Percentiles rank a stretch among this genome's conserved stretches.
phyloP scores from a whole-genome alignment of 2,329 filamentous ascomycete species.

The Cordyceps javanica region DNA sequence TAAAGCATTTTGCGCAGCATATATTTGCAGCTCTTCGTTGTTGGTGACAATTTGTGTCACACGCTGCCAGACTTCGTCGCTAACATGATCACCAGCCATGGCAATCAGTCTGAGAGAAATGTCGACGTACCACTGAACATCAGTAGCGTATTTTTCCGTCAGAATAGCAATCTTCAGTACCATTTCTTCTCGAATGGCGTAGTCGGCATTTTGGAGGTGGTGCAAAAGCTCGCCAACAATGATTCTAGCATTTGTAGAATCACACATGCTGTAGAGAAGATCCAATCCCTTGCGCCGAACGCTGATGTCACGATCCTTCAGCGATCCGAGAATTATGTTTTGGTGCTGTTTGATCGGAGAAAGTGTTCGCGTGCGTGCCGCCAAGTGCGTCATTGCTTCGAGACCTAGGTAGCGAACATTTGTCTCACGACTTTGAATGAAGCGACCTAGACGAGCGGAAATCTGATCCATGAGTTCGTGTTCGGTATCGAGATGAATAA shows the following conservation, averaged over 20 bases:
- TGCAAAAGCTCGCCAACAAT: slow-evolving; percentile 92
- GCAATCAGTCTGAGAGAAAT: slow-evolving; percentile 91
- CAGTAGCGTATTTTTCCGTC: slow-evolving; percentile 96
- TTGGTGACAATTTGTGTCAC: slow-evolving; percentile 99
- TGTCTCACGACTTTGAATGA: slow-evolving; percentile 94
- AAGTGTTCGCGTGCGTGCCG: slow-evolving; percentile 85
- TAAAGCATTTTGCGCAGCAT: slow-evolving; percentile 87
- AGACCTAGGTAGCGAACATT: slow-evolving; percentile 94
- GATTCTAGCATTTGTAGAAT: slow-evolving; percentile 84
- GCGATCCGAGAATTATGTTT: slow-evolving; percentile 86
- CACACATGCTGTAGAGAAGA: slow-evolving; percentile 98
- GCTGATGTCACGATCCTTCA: slow-evolving; percentile 94
- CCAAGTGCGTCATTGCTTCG: slow-evolving; percentile 97
- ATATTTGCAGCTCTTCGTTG: slow-evolving; percentile 96
- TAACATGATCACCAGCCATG: slow-evolving; percentile 96
- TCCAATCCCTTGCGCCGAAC: slow-evolving; percentile 94
- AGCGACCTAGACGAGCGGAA: slow-evolving; percentile 81
- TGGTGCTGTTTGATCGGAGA: slow-evolving; percentile 98
- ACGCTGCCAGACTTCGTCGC: slow-evolving; percentile 97
- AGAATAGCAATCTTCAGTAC: slow-evolving; percentile 97
- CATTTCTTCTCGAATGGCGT: slow-evolving; percentile 98
- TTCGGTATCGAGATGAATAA: slow-evolving; percentile 95
- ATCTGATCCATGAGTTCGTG: slow-evolving; percentile 94
- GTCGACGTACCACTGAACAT: slow-evolving; percentile 99
- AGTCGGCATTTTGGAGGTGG: slow-evolving; percentile 94